Evolutionary conservation across 2,329 filamentous ascomycete species (phyloP).

Genomic region (Domatiomyces globalis): DNA sequence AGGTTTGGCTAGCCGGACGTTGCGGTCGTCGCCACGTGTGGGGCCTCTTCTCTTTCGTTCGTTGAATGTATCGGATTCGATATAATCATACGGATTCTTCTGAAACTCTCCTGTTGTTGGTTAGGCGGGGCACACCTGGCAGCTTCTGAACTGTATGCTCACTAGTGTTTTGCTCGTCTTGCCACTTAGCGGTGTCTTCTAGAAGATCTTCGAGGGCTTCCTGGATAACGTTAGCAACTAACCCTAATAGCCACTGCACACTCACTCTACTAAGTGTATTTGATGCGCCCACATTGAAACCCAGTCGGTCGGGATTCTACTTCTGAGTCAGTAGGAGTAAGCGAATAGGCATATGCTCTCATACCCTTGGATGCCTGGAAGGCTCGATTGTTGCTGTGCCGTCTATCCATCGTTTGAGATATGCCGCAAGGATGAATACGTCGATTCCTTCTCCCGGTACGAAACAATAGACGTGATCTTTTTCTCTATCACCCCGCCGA

Average conservation of each 20-base stretch:
- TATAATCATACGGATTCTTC: constrained; percentile 11
- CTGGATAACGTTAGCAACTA: constrained; percentile 1
- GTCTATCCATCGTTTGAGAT: constrained; percentile 13
- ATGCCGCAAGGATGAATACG: constrained; percentile 9
- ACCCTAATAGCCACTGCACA: not conserved
- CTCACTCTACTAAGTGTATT: constrained; percentile 13
- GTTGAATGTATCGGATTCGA: constrained; percentile 12
- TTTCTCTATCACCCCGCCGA: not conserved
- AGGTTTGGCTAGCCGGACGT: constrained; percentile 1
- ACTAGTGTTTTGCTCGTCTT: constrained; percentile 12
- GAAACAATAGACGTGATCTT: constrained; percentile 10
- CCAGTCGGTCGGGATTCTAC: constrained; percentile 10
- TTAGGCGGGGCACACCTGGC: constrained; percentile 3
- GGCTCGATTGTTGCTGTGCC: constrained; percentile 12
- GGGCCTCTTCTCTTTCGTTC: constrained; percentile 9
- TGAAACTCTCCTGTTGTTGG: constrained; percentile 7
- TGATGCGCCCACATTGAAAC: constrained; percentile 11
- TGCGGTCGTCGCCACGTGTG: constrained; percentile 4
- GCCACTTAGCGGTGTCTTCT: constrained; percentile 14
- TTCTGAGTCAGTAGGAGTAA: constrained; percentile 1
- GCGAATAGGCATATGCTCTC: not conserved
- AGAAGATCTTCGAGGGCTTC: constrained; percentile 12
- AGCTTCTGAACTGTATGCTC: not conserved
- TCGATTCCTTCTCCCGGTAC: constrained; percentile 13
- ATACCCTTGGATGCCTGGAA: constrained; percentile 10